phyloP scores from a whole-genome alignment of 2,329 filamentous ascomycete species.

The Cytospora mali region DNA sequence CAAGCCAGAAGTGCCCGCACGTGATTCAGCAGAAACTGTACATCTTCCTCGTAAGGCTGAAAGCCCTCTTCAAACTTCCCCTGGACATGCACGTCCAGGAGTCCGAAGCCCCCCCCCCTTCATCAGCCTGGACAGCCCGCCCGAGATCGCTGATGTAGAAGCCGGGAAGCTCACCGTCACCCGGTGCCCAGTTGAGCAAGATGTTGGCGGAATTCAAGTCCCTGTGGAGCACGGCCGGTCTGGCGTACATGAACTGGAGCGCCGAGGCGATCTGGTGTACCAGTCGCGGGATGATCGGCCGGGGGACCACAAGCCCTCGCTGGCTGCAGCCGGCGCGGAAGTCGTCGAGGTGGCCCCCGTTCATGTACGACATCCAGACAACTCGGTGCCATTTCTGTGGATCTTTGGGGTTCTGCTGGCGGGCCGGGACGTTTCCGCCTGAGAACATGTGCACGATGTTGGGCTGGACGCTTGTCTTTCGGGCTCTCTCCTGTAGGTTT shows the following conservation, averaged over 20 bases:
- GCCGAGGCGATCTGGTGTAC: background rate
- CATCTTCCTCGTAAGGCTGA: background rate
- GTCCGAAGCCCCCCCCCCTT: background rate
- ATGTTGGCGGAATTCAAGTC: background rate
- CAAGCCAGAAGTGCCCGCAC: background rate
- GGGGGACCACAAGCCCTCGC: background rate
- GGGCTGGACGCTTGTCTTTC: background rate
- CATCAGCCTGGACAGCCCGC: background rate
- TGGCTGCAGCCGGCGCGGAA: background rate
- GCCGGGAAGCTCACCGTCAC: background rate
- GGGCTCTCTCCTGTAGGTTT: background rate
- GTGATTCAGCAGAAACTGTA: background rate
- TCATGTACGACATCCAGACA: background rate
- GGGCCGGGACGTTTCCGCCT: background rate
- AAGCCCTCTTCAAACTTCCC: background rate
- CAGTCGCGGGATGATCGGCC: background rate
- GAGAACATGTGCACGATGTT: slow-evolving; percentile 2
- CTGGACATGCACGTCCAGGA: background rate
- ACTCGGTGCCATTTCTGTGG: background rate
- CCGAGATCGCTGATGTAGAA: background rate
- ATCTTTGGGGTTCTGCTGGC: no score
- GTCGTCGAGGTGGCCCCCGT: background rate
- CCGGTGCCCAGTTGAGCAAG: background rate
- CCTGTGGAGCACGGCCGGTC: background rate
- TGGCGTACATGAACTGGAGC: background rate